Conservation (phyloP, 192 early-diverging fungal species). For the Coemansia sp. region DNA sequence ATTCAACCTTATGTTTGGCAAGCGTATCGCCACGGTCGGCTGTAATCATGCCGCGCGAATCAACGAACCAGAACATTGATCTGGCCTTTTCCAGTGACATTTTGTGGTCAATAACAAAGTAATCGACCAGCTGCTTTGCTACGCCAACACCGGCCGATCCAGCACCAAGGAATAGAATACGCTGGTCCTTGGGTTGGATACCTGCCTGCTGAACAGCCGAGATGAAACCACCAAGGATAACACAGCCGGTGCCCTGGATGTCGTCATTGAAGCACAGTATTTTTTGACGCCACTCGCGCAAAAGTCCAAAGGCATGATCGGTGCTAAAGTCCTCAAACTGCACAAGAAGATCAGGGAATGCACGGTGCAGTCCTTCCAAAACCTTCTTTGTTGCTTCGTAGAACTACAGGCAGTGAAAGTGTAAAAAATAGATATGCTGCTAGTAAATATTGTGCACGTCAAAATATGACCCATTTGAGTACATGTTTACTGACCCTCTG, state of each 20-base stretch:
- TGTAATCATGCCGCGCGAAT: slow-evolving; percentile 90
- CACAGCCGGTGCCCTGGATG: slow-evolving; percentile 71
- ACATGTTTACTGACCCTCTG: too few relatives aligned
- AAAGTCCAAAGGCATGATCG: slow-evolving; percentile 84
- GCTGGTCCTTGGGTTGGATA: slow-evolving; percentile 71
- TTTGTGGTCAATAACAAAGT: slow-evolving; percentile 71
- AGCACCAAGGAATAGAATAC: slow-evolving; percentile 90
- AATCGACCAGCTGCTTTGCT: slow-evolving; percentile 82
- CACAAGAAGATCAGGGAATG: slow-evolving; percentile 79
- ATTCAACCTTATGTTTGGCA: slow-evolving; percentile 76
- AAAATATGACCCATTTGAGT: too few relatives aligned
- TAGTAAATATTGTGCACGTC: too few relatives aligned
- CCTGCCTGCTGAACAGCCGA: slow-evolving; percentile 74
- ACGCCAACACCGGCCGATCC: slow-evolving; percentile 95
- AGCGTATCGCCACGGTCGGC: slow-evolving; percentile 81
- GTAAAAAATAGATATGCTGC: too few relatives aligned
- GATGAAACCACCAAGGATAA: slow-evolving; percentile 92
- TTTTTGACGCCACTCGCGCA: slow-evolving; percentile 75
- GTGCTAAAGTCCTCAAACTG: slow-evolving; percentile 97
- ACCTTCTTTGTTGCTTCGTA: slow-evolving; percentile 74
- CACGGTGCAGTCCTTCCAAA: slow-evolving; percentile 61
- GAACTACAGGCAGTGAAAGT: slow-evolving; percentile 42
- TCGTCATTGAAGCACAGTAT: slow-evolving; percentile 91
- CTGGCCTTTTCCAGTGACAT: slow-evolving; percentile 65
- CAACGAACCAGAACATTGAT: slow-evolving; percentile 74